Evolutionary conservation across 108 stramenopile species (phyloP).

Genomic region (Aurantiochytrium sp.): DNA sequence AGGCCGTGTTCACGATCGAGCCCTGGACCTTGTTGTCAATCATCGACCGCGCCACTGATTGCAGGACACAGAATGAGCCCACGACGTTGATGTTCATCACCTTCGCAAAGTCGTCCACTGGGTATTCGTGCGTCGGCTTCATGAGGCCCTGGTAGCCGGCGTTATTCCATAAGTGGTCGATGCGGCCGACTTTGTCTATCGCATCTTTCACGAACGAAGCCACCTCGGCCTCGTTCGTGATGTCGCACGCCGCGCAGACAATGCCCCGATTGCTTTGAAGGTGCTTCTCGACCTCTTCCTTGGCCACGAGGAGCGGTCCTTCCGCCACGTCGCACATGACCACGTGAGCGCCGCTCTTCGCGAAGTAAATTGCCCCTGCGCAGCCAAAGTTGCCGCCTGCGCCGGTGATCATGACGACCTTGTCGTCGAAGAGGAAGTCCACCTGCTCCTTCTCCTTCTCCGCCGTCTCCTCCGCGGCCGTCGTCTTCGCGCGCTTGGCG

Average conservation of each 20-base stretch:
- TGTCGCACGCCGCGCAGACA: slow-evolving; percentile 60
- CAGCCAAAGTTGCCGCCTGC: slow-evolving; percentile 71
- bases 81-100: slow-evolving; percentile 88
- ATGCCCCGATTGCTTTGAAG: slow-evolving; percentile 16
- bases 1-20: slow-evolving; percentile 80
- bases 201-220: too few species aligned
- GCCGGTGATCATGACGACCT: neutral
- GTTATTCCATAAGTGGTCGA: slow-evolving; percentile 83
- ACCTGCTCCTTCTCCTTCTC: neutral
- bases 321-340: slow-evolving; percentile 68
- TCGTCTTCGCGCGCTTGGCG: too few species aligned
- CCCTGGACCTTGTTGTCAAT: slow-evolving; percentile 36
- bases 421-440: neutral
- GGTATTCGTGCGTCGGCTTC: slow-evolving; percentile 72
- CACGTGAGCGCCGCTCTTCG: slow-evolving; percentile 69
- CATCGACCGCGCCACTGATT: slow-evolving; percentile 45
- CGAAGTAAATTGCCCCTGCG: slow-evolving; percentile 71
- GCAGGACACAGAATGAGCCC: slow-evolving; percentile 78
- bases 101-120: slow-evolving; percentile 66
- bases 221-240: slow-evolving; percentile 60
- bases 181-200: slow-evolving; percentile 44
- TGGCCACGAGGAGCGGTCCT: slow-evolving; percentile 63
- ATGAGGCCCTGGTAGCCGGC: slow-evolving; percentile 90
- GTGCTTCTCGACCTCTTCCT: neutral
- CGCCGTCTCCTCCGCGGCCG: too few species aligned